These are phyloP conservation scores for Stenogyne calaminthoides DNA, from an alignment of 305 asterid genomes.

Conservation along the genomic window DNA sequence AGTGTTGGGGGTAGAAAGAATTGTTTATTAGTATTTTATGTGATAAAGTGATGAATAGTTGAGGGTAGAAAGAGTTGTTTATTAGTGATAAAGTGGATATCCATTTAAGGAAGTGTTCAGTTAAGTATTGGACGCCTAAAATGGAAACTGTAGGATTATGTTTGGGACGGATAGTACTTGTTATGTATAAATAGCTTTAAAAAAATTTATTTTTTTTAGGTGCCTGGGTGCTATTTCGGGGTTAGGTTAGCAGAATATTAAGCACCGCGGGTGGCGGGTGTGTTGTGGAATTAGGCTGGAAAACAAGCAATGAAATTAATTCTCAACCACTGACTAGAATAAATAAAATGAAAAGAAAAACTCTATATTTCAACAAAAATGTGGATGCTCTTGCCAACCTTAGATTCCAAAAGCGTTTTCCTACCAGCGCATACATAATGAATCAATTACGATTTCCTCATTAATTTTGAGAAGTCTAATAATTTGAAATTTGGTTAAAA, in stretches of 20 bases:
- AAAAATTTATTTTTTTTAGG: too few species aligned
- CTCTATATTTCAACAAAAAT: not conserved
- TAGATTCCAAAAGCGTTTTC: not conserved
- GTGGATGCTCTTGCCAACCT: not conserved
- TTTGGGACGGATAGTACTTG: too few species aligned
- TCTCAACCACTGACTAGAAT: slow-evolving; percentile 2
- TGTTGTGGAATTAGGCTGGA: slow-evolving; percentile 4
- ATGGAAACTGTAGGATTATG: too few species aligned
- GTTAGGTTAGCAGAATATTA: not conserved
- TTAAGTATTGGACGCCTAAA: too few species aligned
- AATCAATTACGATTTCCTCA: not conserved
- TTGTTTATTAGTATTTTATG: too few species aligned
- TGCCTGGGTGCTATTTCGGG: not conserved
- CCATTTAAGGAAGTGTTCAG: too few species aligned
- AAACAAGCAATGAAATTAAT: slow-evolving; percentile 5
- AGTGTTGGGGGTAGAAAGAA: too few species aligned
- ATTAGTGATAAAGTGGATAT: too few species aligned
- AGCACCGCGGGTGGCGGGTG: too few species aligned
- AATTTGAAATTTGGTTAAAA: not conserved
- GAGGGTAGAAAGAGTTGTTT: too few species aligned
- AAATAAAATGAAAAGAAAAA: not conserved
- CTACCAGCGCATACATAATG: not conserved
- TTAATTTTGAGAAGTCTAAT: not conserved
- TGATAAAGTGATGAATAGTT: too few species aligned
- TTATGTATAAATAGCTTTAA: too few species aligned